Conservation (phyloP, 805 yeast species). For the Kazachstania bromeliacearum region DNA sequence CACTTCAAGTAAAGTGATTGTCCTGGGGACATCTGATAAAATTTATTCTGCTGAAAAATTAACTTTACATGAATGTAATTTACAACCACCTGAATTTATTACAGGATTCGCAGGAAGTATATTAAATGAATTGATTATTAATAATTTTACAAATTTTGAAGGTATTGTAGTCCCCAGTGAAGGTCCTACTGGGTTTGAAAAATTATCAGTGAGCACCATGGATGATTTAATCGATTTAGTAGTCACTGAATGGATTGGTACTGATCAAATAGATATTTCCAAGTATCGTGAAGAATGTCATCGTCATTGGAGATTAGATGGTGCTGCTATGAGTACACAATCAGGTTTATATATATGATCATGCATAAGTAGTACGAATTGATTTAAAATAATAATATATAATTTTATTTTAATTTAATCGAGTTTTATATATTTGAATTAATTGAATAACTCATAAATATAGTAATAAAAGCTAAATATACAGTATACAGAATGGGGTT, state of each 20-base stretch:
- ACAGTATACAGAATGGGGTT: constrained; percentile 19
- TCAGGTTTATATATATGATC: constrained; percentile 27
- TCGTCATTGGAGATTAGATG: constrained; percentile 24
- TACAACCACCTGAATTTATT: constrained; percentile 53
- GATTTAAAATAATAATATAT: neutral
- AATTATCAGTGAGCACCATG: constrained; percentile 29
- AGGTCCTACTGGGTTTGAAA: constrained; percentile 55
- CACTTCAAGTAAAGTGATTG: constrained; percentile 24
- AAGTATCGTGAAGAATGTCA: constrained; percentile 20
- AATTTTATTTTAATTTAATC: neutral
- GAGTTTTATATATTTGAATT: neutral
- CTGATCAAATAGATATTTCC: neutral
- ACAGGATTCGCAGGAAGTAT: constrained; percentile 48
- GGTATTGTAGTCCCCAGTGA: constrained; percentile 38
- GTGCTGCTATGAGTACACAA: constrained; percentile 25
- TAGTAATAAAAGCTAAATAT: constrained; percentile 19
- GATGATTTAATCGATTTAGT: constrained; percentile 20
- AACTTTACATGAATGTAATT: constrained; percentile 18
- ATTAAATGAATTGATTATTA: constrained; percentile 23
- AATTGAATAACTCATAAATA: neutral
- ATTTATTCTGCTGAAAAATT: constrained; percentile 18
- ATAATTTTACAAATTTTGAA: constrained; percentile 8
- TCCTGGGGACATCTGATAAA: constrained; percentile 25
- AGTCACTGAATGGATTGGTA: constrained; percentile 8
- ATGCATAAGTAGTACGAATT: neutral